Base-by-base conservation (phyloP, 2,329 filamentous ascomycete species). In the Pestalotiopsis sp. region DNA sequence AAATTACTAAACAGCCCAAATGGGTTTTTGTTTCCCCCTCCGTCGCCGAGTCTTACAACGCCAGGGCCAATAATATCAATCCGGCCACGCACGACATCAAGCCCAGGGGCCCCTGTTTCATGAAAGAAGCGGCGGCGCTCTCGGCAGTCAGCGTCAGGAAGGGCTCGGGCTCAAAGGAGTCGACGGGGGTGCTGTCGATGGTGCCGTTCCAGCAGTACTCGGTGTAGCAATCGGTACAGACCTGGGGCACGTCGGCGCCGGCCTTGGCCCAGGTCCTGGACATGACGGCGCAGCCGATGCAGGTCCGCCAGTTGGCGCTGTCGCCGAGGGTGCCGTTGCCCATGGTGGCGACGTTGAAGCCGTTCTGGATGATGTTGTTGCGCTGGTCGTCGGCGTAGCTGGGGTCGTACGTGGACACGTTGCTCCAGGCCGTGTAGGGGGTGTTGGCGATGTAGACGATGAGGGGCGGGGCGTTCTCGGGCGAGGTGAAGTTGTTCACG, bases 161-260 rank as follows among this genome's bases (percentile, higher is more conserved):
- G 13, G 66, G 57, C 58, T 27, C 12, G 7, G 66, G 66, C 25
- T 67, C 66, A 23, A 62, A 67, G 9, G 38, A 61, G 20, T n/a
- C 13, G 31, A 67, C 66, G n/a, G 66, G 9, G 11, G 57, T 67
- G 64, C 73, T 78, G 65, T 82, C 77, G 0, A 70, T 74, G 1
- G 88, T 93, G n/a, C 96, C 96, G 78, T 98, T 89, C 96, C 96
- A 99, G 87, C 96, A 99, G 83, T 98, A 98, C 23, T 84, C 80
- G 13, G 84, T 73, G 80, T 98, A 98, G 83, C 96, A 99, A 64
- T 85, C 76, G 58, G 82, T 84, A 83, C 96, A 99, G 11, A 88
- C 89, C 0, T 87, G 84, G 0, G 95, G 95, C 1, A 95, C 85
- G 0, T 82, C 71, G 0, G 91, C 92, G 20, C 86, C 84, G 0